These are phyloP conservation scores for Pichia rugopelliculosa DNA, from an alignment of 805 yeast species.

Conservation along the genomic window DNA sequence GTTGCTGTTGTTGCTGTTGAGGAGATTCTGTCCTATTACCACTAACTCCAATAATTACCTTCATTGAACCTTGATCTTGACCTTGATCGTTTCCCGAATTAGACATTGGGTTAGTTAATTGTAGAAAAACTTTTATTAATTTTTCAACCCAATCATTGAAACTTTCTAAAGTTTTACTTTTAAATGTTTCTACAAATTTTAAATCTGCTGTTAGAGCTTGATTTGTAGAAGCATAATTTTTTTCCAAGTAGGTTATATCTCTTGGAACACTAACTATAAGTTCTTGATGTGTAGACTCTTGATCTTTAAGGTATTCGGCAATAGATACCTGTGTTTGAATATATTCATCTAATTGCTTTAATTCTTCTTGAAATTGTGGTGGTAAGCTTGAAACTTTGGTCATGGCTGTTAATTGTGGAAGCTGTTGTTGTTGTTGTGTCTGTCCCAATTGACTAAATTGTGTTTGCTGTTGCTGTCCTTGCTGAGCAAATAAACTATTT, in stretches of 20 bases:
- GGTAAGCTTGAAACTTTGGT: conserved; percentile 72
- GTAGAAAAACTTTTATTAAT: conserved; percentile 29
- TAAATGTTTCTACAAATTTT: conserved; percentile 38
- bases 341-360: conserved; percentile 63
- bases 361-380: conserved; percentile 56
- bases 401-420: conserved; percentile 56
- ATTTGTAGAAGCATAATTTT: conserved; percentile 54
- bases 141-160: conserved; percentile 35
- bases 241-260: conserved; percentile 57
- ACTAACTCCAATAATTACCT: conserved; percentile 26
- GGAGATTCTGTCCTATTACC: conserved; percentile 21
- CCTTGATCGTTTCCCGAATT: conserved; percentile 17
- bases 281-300: conserved; percentile 53
- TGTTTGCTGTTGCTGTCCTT: not conserved
- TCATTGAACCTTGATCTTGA: conserved; percentile 17
- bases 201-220: conserved; percentile 51
- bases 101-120: conserved; percentile 31
- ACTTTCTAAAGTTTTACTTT: conserved; percentile 30
- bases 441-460: conserved; percentile 6
- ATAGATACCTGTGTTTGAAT: conserved; percentile 68
- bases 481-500: not conserved
- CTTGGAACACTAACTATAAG: conserved; percentile 65
- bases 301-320: conserved; percentile 59
- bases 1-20: conserved; percentile 18
- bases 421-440: conserved; percentile 11